A percentile compares a stretch with the other conserved stretches of the same genome.
These are phyloP conservation scores for Asterophora lycoperdoides DNA, from an alignment of 768 basidiomycete species.

Conservation along the genomic window DNA sequence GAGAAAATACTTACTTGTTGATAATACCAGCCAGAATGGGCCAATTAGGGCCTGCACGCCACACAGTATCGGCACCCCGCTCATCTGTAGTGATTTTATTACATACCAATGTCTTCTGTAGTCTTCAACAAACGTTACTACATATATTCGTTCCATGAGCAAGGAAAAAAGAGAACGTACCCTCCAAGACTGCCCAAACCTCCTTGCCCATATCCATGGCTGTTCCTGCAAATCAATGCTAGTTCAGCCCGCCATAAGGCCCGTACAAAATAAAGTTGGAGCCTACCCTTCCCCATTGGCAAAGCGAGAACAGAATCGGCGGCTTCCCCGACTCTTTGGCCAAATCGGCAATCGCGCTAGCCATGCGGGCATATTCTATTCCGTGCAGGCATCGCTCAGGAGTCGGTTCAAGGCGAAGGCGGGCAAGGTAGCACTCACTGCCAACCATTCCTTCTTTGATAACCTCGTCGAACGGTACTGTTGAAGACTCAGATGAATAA, in stretches of 20 bases:
- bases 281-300: constrained; percentile 62
- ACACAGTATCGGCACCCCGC: not conserved
- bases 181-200: constrained; percentile 67
- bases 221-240: constrained; percentile 36
- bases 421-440: constrained; percentile 32
- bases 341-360: constrained; percentile 52
- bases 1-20: constrained; percentile 40
- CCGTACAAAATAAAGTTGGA: not conserved
- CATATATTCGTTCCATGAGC: not conserved
- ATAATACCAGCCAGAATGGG: constrained; percentile 52
- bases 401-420: no score
- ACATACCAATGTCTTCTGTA: constrained; percentile 43
- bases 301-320: constrained; percentile 58
- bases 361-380: constrained; percentile 50
- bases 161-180: constrained; percentile 26
- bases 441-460: constrained; percentile 53
- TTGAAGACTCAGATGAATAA: not conserved
- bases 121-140: constrained; percentile 33
- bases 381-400: not conserved
- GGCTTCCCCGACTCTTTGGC: constrained; percentile 41
- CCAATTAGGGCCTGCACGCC: constrained; percentile 38
- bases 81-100: no score
- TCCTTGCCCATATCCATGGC: constrained; percentile 43
- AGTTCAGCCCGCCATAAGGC: not conserved
- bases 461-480: constrained; percentile 56